Evolutionary conservation across 2,329 filamentous ascomycete species (phyloP), one percentile per base, ranked within the genome.

Genomic region (Aspergillaceae sp.): DNA sequence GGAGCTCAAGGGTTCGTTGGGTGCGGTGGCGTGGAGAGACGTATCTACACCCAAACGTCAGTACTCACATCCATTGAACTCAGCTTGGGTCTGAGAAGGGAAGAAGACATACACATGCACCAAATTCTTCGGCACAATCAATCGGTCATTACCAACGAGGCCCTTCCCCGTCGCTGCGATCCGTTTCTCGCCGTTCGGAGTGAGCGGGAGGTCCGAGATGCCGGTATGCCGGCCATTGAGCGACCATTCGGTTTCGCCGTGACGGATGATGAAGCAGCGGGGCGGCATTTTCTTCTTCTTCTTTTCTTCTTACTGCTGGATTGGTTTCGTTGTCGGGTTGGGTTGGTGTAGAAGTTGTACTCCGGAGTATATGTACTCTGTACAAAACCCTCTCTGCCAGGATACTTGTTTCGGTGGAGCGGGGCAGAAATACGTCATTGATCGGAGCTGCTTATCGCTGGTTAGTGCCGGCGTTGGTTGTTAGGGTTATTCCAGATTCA

Each of bases 201-300:
- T 96, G 34, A 96, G 74, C 1, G 88, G 83, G 3, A 97, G 86
- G 60, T 97, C 90, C n/a, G 86, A 86, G 29, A 74, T 76, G 43
- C 89, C 86, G 0, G 91, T 97, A 69, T 96, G 87, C 44, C 82
- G 78, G 46, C 88, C 90, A 56, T 84, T 84, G 41, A 94, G 80
- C 4, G 87, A 94, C 90, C 90, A 97, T 73, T 94, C 88, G 3
- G 90, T 97, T 72, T 96, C 88, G 69, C 90, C 91, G 63, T 96
- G 90, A 57, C 90, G 87, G 64, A 89, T 72, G 56, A 92, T 80
- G 72, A 91, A 91, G 63, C 87, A 82, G 44, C 86, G 78, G 2
- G 87, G 86, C 2, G 83, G 80, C 68, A 72, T 68, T 52, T 38
- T 44, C 47, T 43, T 41, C 45, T 7, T 38, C 26, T 38, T 4